phyloP scores from a whole-genome alignment of 768 basidiomycete species.

The Tremella fuciformis region DNA sequence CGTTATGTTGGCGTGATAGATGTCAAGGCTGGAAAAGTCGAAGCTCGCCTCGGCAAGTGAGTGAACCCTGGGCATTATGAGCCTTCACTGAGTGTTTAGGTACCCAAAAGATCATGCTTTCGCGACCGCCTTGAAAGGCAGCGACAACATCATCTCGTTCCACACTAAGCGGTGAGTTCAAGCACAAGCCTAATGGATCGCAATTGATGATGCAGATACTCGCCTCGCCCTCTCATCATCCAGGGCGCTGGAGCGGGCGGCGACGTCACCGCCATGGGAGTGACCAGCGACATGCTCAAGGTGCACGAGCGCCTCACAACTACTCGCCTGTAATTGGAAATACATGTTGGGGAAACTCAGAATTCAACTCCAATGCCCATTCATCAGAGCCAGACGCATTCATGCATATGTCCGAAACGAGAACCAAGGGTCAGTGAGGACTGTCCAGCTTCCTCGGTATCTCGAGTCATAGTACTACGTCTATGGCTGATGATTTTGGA shows the following conservation, averaged over 20 bases:
- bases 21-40: slow-evolving; percentile 66
- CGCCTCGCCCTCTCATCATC: slow-evolving; percentile 79
- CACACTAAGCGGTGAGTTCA: slow-evolving; percentile 67
- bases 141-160: slow-evolving; percentile 98
- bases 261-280: slow-evolving; percentile 97
- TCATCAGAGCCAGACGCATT: too few species aligned
- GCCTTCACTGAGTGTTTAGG: slow-evolving; percentile 54
- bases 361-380: too few species aligned
- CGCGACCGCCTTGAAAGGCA: slow-evolving; percentile 89
- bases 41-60: slow-evolving; percentile 84
- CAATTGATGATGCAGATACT: slow-evolving; percentile 57
- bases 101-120: slow-evolving; percentile 89
- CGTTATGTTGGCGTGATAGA: slow-evolving; percentile 95
- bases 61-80: slow-evolving; percentile 44
- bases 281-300: slow-evolving; percentile 71
- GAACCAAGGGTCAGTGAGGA: too few species aligned
- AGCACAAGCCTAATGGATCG: neutral
- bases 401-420: too few species aligned
- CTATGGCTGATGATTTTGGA: too few species aligned
- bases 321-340: slow-evolving; percentile 2
- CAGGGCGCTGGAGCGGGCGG: slow-evolving; percentile 98
- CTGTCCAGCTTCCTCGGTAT: too few species aligned
- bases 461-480: too few species aligned
- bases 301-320: slow-evolving; percentile 50
- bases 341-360: too few species aligned